Evolutionary conservation across 345 rosid species (phyloP).

Genomic region (Rhodamnia argentea): DNA sequence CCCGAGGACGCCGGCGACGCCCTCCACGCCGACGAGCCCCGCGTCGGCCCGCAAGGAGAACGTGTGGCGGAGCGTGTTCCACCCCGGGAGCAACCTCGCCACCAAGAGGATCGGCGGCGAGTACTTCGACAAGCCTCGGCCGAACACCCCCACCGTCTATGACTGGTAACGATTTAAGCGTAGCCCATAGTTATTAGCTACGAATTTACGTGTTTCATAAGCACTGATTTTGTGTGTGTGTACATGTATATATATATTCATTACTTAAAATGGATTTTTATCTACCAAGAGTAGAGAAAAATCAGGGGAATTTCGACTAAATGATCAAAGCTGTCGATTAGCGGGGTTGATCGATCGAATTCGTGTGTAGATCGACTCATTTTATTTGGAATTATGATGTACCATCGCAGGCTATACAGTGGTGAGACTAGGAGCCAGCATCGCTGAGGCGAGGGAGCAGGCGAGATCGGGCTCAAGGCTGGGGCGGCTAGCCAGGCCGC

Average conservation of each 20-base stretch:
- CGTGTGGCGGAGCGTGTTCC: conserved; percentile 97
- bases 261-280: neutral
- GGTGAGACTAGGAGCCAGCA: conserved; percentile 81
- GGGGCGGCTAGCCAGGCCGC: neutral
- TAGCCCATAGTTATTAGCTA: neutral
- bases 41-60: conserved; percentile 57
- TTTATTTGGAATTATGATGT: neutral
- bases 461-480: neutral
- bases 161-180: conserved; percentile 47
- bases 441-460: conserved; percentile 14
- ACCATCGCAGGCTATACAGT: conserved; percentile 72
- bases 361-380: neutral
- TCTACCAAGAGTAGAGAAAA: neutral
- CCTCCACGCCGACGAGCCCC: conserved; percentile 40
- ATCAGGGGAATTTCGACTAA: neutral
- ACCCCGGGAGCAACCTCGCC: conserved; percentile 89
- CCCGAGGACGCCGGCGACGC: conserved; percentile 52
- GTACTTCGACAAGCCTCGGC: conserved; percentile 72
- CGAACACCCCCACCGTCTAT: conserved; percentile 87
- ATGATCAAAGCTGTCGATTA: neutral
- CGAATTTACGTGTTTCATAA: neutral
- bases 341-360: neutral
- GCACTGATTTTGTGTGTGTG: neutral
- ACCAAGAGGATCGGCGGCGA: conserved; percentile 53
- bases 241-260: too few species aligned